These are phyloP conservation scores for Suillus decipiens DNA, from an alignment of 768 basidiomycete genomes.

Conservation along the genomic window DNA sequence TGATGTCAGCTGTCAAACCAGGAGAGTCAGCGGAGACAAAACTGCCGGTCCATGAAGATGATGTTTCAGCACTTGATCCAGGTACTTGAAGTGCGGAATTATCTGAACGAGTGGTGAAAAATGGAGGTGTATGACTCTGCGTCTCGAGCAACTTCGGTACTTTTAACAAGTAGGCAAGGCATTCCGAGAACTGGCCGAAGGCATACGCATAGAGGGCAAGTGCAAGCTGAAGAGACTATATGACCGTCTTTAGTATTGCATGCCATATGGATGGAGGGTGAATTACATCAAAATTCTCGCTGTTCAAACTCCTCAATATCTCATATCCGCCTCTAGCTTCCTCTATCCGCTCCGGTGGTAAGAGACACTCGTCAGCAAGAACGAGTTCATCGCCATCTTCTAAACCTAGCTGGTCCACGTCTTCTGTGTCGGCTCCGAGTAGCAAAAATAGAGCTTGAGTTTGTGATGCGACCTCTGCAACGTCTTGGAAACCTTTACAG, in stretches of 20 bases:
- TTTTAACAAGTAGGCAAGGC: conserved; percentile 56
- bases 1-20: conserved; percentile 51
- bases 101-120: conserved; percentile 45
- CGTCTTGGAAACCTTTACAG: conserved; percentile 57
- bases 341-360: conserved; percentile 54
- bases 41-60: conserved; percentile 54
- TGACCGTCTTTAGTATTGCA: not conserved
- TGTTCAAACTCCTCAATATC: conserved; percentile 49
- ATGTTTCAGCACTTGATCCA: conserved; percentile 35
- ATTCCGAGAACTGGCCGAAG: conserved; percentile 62
- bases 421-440: conserved; percentile 45
- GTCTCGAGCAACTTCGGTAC: conserved; percentile 57
- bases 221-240: conserved; percentile 64
- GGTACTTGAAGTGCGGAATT: conserved; percentile 39
- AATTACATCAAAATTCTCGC: conserved; percentile 58
- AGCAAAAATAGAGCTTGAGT: conserved; percentile 65
- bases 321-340: conserved; percentile 61
- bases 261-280: conserved; percentile 30
- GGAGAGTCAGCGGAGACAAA: conserved; percentile 45
- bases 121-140: conserved; percentile 52
- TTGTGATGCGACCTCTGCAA: conserved; percentile 67
- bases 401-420: conserved; percentile 59
- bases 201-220: conserved; percentile 85
- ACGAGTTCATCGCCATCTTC: conserved; percentile 35
- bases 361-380: conserved; percentile 58